Evolutionary conservation across 352 stramenopile species (phyloP).

Genomic region (Phytophthora citrophthora): DNA sequence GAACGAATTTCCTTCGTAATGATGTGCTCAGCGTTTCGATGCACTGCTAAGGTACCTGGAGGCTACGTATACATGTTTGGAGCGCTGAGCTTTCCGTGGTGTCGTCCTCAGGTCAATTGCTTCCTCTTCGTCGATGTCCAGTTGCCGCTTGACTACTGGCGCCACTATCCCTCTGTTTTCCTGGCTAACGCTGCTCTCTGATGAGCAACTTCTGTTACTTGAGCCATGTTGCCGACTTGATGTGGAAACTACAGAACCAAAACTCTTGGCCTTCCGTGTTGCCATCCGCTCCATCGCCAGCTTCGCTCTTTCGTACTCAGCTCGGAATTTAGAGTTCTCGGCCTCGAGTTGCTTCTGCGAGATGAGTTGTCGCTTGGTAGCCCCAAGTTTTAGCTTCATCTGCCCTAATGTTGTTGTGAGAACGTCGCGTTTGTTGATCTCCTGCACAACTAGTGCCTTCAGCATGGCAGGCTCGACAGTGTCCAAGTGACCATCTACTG

Average conservation of each 20-base stretch:
- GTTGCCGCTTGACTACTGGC: conserved; percentile 27
- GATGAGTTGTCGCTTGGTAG: conserved; percentile 48
- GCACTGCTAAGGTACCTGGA: conserved; percentile 51
- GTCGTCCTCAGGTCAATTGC: conserved; percentile 18
- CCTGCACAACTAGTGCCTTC: conserved; percentile 43
- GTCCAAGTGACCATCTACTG: conserved; percentile 4
- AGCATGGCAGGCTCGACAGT: conserved; percentile 39
- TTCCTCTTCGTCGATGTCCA: conserved; percentile 17
- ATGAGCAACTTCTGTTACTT: conserved; percentile 18
- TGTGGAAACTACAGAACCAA: conserved; percentile 8
- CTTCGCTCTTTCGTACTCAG: conserved; percentile 69
- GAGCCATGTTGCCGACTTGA: conserved; percentile 8
- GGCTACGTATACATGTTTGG: conserved; percentile 53
- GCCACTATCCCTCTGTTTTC: conserved; percentile 11
- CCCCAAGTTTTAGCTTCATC: conserved; percentile 34
- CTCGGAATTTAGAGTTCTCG: conserved; percentile 60
- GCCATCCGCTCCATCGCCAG: conserved; percentile 72
- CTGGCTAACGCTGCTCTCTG: conserved; percentile 19
- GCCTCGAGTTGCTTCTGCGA: conserved; percentile 47
- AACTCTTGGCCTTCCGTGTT: conserved; percentile 33
- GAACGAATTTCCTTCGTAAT: conserved; percentile 16
- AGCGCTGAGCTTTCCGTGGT: conserved; percentile 38
- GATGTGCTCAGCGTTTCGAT: conserved; percentile 34
- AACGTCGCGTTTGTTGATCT: conserved; percentile 36
- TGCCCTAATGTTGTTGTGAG: conserved; percentile 32